Base-by-base conservation (phyloP, 306 rosid species). In the Argentina anserina region DNA sequence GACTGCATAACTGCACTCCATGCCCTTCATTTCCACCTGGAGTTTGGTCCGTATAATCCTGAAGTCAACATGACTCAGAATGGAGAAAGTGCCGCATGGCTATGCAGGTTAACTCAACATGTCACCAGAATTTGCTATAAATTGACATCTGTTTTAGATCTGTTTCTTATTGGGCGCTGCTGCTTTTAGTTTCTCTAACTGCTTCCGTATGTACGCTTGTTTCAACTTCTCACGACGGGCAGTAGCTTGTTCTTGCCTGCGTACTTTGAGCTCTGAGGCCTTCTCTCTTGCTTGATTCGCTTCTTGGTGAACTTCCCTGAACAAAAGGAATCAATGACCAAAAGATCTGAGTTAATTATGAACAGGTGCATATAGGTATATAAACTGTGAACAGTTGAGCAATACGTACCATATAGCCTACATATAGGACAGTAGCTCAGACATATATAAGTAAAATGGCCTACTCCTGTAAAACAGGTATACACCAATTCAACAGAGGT, bases 261-360 rank as follows among this genome's bases (percentile, higher is more conserved):
- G 90, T 49, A 74, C 58, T 83, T 88, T 92, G 53, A 92, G 76
- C 71, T 90, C 91, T n/a, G 95, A 85, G 14, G 90, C 90, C 85
- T 87, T 90, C 67, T 81, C 91, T 82, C 98, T 85, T 7, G 91
- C 97, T 75, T 70, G 87, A 79, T 82, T 92, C 21, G 86, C 98
- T 86, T 92, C 98, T 79, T 90, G 91, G 46, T 92, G 98, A 60
- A 89, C 97, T 78, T 94, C 98, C 95, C 97, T 94, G 79, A 47
- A 34, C 34, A 33, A 80, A 83, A 28, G 21, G 21, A 49, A 61
- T 58, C 65, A 31, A 68, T 41, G 21, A 31, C 37, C 37, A 39
- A 49, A 81, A 74, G 45, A 26, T 13, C 0, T 71, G 39, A 55
- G 65, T 25, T 71, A 26, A 55, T 34, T 50, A 26, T 31, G n/a